Evolutionary conservation across 768 basidiomycete genomes (phyloP).

Genomic region (Hygrocybe coccinea): DNA sequence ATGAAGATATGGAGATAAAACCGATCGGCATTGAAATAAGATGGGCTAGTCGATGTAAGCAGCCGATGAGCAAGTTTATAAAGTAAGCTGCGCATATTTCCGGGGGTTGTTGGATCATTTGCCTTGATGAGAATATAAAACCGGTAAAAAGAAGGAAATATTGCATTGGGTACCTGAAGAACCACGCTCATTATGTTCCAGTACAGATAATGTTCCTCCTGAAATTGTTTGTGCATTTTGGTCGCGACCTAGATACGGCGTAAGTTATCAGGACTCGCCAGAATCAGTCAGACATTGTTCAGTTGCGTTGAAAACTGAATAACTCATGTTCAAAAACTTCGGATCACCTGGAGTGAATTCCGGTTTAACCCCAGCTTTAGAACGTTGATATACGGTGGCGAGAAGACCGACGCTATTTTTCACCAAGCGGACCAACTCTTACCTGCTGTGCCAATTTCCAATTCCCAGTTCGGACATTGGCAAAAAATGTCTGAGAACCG

Average conservation of each 20-base stretch:
- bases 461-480: slow-evolving; percentile 70
- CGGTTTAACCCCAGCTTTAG: too few relatives aligned
- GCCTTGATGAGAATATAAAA: slow-evolving; percentile 43
- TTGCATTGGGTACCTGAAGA: slow-evolving; percentile 53
- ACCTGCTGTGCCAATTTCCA: slow-evolving; percentile 89
- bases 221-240: slow-evolving; percentile 80
- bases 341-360: too few relatives aligned
- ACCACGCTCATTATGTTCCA: slow-evolving; percentile 80
- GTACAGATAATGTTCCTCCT: slow-evolving; percentile 73
- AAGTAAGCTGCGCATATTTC: slow-evolving; percentile 60
- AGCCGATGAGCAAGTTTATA: slow-evolving; percentile 76
- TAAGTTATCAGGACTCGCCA: slow-evolving; percentile 2
- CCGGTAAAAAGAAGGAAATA: background rate
- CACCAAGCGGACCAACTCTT: slow-evolving; percentile 8
- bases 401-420: background rate
- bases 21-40: slow-evolving; percentile 64
- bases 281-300: background rate
- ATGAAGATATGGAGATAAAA: slow-evolving; percentile 73
- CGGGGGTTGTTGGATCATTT: slow-evolving; percentile 57
- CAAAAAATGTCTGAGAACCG: slow-evolving; percentile 79
- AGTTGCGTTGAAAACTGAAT: too few relatives aligned
- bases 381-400: too few relatives aligned
- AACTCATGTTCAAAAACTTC: too few relatives aligned
- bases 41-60: slow-evolving; percentile 57
- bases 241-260: slow-evolving; percentile 55